A percentile compares a stretch with the other conserved stretches of the same genome.
These are phyloP conservation scores for Pichia sp. DNA, from an alignment of 1,139 yeast species.

Conservation along the genomic window DNA sequence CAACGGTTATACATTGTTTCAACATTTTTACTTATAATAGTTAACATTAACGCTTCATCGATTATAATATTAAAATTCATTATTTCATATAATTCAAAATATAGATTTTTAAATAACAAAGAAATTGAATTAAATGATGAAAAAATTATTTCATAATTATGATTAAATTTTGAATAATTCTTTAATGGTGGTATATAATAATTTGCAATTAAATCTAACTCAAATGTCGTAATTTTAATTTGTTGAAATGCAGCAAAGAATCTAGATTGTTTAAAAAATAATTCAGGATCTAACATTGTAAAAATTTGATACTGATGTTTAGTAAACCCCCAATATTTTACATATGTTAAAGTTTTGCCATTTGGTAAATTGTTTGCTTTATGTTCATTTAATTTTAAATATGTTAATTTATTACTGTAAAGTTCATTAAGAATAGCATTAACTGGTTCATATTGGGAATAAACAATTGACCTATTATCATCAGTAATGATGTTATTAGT, in stretches of 20 bases:
- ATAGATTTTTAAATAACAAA: too few species aligned
- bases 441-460: slow-evolving; percentile 12
- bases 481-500: too few species aligned
- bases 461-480: background rate
- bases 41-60: too few species aligned
- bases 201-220: background rate
- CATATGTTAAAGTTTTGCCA: slow-evolving; percentile 1
- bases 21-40: too few species aligned
- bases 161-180: background rate
- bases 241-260: background rate
- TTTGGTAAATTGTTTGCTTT: background rate
- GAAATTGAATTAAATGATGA: background rate
- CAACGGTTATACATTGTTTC: too few species aligned
- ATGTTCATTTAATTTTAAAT: background rate
- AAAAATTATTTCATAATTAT: background rate
- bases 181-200: background rate
- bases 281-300: background rate
- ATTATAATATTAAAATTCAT: too few species aligned
- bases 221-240: background rate
- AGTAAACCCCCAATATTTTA: slow-evolving; percentile 6
- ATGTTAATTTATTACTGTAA: slow-evolving; percentile 2
- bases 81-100: too few species aligned
- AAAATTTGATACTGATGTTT: background rate
- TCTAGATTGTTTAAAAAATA: background rate
- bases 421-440: slow-evolving; percentile 5